Conservation (phyloP, 83 land plant species). For the Thuja plicata region DNA sequence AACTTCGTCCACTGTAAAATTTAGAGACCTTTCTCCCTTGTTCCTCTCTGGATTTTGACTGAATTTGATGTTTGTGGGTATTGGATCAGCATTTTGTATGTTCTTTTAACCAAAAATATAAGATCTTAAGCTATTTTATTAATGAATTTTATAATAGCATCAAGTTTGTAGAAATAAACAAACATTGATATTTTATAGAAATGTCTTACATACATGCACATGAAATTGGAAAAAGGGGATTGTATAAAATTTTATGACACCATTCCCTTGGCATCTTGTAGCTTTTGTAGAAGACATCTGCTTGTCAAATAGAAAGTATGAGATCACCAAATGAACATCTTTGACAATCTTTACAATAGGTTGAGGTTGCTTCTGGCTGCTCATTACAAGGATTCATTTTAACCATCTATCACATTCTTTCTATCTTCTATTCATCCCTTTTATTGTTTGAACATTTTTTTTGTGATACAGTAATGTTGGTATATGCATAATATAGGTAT, state of each 20-base stretch:
- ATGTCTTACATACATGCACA: background rate
- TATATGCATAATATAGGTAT: no score
- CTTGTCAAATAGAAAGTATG: constrained; percentile 74
- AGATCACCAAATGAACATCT: constrained; percentile 87
- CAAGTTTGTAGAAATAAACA: background rate
- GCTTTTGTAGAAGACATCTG: constrained; percentile 83
- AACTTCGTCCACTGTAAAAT: background rate
- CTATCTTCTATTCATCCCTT: background rate
- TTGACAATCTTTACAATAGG: constrained; percentile 83
- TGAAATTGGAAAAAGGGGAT: background rate
- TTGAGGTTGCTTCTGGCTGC: constrained; percentile 15
- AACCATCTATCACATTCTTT: background rate
- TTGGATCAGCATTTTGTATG: background rate
- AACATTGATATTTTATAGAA: background rate
- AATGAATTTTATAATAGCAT: background rate
- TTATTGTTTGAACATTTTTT: background rate
- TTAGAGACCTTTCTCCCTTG: background rate
- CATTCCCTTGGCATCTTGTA: constrained; percentile 36
- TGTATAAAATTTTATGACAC: background rate
- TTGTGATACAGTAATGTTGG: background rate
- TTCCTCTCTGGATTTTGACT: background rate
- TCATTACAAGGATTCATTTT: background rate
- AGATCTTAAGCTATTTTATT: background rate
- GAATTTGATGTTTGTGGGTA: background rate
- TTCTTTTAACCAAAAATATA: background rate